Conservation (phyloP, 257 asterid species). For the Ballota nigra region DNA sequence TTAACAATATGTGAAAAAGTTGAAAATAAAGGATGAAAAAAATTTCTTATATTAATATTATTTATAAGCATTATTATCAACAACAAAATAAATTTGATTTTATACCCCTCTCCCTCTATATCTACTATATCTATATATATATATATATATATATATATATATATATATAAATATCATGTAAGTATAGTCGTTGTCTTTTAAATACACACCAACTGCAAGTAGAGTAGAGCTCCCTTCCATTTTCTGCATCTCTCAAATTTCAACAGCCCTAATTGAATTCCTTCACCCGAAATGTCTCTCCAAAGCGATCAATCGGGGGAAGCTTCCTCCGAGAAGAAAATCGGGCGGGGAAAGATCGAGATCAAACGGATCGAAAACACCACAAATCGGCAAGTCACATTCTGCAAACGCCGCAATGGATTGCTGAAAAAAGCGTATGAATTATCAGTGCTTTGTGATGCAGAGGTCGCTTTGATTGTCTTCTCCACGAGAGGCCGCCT, state of each 20-base stretch:
- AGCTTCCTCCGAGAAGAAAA: conserved; percentile 54
- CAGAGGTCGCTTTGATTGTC: conserved; percentile 80
- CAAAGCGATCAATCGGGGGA: conserved; percentile 62
- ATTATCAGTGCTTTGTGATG: conserved; percentile 86
- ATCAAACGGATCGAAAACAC: conserved; percentile 92
- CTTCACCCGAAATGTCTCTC: conserved; percentile 41
- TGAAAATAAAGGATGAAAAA: too few species aligned
- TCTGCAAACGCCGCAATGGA: conserved; percentile 86
- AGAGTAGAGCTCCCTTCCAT: conserved; percentile 42
- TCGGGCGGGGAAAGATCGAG: conserved; percentile 85
- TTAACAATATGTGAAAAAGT: too few species aligned
- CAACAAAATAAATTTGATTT: conserved; percentile 17
- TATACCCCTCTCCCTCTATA: too few species aligned
- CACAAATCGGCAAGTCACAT: conserved; percentile 86
- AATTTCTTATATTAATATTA: too few species aligned
- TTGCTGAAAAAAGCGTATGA: conserved; percentile 85
- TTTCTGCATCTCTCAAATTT: conserved; percentile 42
- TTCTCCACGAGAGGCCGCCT: conserved; percentile 87
- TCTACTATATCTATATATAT: too few species aligned
- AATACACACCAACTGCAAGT: conserved; percentile 41
- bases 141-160: too few species aligned
- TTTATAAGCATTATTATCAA: too few species aligned
- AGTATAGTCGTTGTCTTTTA: conserved; percentile 30
- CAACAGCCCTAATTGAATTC: not conserved
- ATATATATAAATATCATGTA: not conserved